Conservation (phyloP, 371 early-diverging fungal genomes). For the Entomophthora muscae region DNA sequence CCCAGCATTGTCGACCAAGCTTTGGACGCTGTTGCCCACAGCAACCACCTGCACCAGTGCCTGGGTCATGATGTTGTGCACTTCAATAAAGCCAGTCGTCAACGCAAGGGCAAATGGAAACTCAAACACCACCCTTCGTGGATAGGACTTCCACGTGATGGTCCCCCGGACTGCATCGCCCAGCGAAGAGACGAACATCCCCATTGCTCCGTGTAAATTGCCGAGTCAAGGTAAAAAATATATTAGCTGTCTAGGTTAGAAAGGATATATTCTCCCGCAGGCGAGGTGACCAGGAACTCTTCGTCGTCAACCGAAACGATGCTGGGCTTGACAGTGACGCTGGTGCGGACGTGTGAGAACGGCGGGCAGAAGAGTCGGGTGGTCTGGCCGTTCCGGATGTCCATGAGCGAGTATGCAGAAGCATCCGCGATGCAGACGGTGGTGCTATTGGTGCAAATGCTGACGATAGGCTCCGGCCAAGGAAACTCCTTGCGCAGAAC, state of each 20-base stretch:
- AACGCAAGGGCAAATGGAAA: conserved; percentile 60
- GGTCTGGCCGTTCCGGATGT: not conserved
- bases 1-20: conserved; percentile 28
- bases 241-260: not conserved
- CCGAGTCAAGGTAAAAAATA: conserved; percentile 13
- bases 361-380: not conserved
- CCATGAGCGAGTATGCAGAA: not conserved
- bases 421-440: not conserved
- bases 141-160: conserved; percentile 51
- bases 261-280: not conserved
- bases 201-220: conserved; percentile 33
- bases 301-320: not conserved
- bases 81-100: conserved; percentile 39
- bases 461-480: not conserved
- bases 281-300: not conserved
- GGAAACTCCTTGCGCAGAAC: not conserved
- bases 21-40: conserved; percentile 24
- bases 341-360: not conserved
- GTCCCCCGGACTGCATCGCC: conserved; percentile 68
- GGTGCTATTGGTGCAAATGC: not conserved
- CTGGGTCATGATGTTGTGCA: conserved; percentile 60
- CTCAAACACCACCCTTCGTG: conserved; percentile 32
- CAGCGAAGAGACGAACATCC: conserved; percentile 43
- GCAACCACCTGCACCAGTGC: conserved; percentile 32
- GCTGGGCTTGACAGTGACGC: not conserved